Evolutionary conservation across 352 stramenopile species (phyloP).

Genomic region (Phytophthora sojae): DNA sequence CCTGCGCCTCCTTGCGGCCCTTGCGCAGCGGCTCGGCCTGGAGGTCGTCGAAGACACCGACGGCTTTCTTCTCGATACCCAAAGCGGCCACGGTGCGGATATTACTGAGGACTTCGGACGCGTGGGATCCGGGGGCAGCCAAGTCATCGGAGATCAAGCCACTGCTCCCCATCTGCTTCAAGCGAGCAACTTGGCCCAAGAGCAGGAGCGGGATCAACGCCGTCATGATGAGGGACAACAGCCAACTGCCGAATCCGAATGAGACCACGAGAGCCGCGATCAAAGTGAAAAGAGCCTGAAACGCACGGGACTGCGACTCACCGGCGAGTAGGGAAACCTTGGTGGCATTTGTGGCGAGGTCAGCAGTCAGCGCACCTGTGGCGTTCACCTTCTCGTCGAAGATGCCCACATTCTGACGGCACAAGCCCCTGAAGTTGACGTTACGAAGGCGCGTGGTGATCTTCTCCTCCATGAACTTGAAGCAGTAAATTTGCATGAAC

Average conservation of each 20-base stretch:
- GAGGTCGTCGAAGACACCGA: slow-evolving; percentile 27
- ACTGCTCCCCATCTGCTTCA: slow-evolving; percentile 32
- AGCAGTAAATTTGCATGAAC: slow-evolving; percentile 48
- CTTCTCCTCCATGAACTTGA: slow-evolving; percentile 56
- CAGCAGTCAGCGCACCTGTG: slow-evolving; percentile 55
- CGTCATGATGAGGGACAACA: slow-evolving; percentile 20
- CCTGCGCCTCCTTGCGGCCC: slow-evolving; percentile 37
- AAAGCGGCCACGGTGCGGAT: slow-evolving; percentile 55
- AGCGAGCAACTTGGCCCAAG: not conserved
- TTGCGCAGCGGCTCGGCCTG: slow-evolving; percentile 40
- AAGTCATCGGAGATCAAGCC: slow-evolving; percentile 32
- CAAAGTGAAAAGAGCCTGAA: slow-evolving; percentile 58
- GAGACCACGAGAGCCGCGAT: slow-evolving; percentile 61
- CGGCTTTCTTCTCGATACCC: slow-evolving; percentile 39
- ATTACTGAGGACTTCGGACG: slow-evolving; percentile 51
- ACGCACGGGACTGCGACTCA: slow-evolving; percentile 47
- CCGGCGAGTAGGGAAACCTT: slow-evolving; percentile 52
- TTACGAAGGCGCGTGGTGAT: slow-evolving; percentile 50
- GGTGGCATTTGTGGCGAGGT: slow-evolving; percentile 59
- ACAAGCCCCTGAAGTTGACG: slow-evolving; percentile 50
- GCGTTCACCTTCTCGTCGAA: slow-evolving; percentile 79
- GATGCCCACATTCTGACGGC: slow-evolving; percentile 60
- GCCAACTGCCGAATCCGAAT: slow-evolving; percentile 67
- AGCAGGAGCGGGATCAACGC: slow-evolving; percentile 1
- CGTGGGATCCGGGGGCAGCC: slow-evolving; percentile 40